Evolutionary conservation across 169 alveolate species (phyloP).

Genomic region (Babesia divergens): DNA sequence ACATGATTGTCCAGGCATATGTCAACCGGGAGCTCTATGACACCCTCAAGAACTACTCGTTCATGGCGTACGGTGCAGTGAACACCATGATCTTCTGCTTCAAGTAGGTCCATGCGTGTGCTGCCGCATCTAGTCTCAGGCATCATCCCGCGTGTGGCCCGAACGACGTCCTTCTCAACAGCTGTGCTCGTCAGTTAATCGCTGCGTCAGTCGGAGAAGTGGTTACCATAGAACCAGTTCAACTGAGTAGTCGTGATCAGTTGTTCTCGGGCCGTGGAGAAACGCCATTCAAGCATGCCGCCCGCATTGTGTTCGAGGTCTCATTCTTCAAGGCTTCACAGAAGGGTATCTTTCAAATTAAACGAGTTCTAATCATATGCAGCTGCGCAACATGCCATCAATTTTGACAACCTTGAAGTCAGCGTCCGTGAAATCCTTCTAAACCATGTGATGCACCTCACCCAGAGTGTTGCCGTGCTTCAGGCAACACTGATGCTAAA

Average conservation of each 20-base stretch:
- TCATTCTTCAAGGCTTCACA: constrained; percentile 55
- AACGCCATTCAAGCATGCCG: constrained; percentile 44
- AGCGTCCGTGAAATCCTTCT: constrained; percentile 13
- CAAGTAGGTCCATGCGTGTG: constrained; percentile 16
- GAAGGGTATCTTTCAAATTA: constrained; percentile 11
- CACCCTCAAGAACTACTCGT: constrained; percentile 23
- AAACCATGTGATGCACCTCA: constrained; percentile 54
- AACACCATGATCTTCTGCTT: constrained; percentile 59
- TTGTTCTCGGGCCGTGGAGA: neutral
- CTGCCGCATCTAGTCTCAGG: neutral
- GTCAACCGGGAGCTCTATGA: constrained; percentile 56
- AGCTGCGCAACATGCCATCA: constrained; percentile 30
- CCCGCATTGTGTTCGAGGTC: constrained; percentile 44
- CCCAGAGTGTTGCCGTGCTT: constrained; percentile 41
- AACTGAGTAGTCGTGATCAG: neutral
- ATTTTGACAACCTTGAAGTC: constrained; percentile 46
- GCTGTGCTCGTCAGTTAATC: constrained; percentile 58
- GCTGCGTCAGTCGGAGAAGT: constrained; percentile 50
- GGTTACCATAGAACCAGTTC: constrained; percentile 45
- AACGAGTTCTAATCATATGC: neutral
- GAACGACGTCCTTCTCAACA: constrained; percentile 51
- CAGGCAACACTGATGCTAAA: constrained; percentile 23
- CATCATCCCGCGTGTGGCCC: constrained; percentile 47
- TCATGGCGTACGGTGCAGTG: constrained; percentile 59
- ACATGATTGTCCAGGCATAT: constrained; percentile 32